Evolutionary conservation across 2,329 filamentous ascomycete species (phyloP), one percentile per base, ranked within the genome.

Genomic region (Curvularia spicifera): DNA sequence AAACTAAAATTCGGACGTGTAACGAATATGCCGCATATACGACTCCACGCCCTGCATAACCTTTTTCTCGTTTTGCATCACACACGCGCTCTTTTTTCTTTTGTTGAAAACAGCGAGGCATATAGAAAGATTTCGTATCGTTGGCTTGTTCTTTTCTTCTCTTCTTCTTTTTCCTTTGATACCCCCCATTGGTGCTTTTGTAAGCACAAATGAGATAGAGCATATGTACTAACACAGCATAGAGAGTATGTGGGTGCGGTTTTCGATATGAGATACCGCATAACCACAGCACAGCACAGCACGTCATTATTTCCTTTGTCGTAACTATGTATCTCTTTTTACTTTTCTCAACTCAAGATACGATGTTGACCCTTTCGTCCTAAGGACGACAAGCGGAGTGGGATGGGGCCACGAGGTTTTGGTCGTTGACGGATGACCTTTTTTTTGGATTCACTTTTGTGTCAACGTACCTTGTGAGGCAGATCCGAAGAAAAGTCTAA

Each of bases 41-140:
- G 55, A 52, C 26, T 39, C 26, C 28, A 60, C 40, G 44, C 46
- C 37, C 24, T 13, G n/a, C 33, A 40, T 22, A 37, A 8, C 26
- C 39, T 24, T n/a, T 43, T 35, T 51, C 35, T 51, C 5, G 33
- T 40, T 26, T 20, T 35, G 28, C 22, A 10, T 7, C 20, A 44
- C 20, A 28, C 15, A 9, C n/a, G 18, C 29, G 2, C 29, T 28
- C 8, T 44, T 51, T 51, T 24, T 29, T 45, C 54, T 42, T 56
- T 37, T 33, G 57, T 55, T 48, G 5, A 28, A 31, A 33, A 5
- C n/a, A 66, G 65, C 64, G 57, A 63, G 64, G 64, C 64, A 67
- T 63, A 50, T 61, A 57, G 57, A 63, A 37, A 15, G 4, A 66
- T 66, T 57, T 48, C 49, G 63, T 63, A 59, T 63, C 22, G 13